Evolutionary conservation across 345 rosid species (phyloP), one percentile per base, ranked within the genome.

Genomic region (Iberis pinnata): DNA sequence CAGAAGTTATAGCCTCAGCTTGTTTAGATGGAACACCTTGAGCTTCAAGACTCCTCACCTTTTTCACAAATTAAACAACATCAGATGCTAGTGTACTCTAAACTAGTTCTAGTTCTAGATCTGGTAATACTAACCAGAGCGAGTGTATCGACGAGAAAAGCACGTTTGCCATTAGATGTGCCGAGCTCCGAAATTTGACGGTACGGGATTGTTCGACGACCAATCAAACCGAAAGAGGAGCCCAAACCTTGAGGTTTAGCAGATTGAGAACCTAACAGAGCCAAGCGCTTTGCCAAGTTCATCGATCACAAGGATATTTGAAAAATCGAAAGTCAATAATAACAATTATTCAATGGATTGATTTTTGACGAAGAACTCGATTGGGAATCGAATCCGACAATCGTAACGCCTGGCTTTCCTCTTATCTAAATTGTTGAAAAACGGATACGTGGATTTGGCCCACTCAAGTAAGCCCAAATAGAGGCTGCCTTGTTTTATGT

Each of bases 61-160:
- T 55, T 36, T n/a, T n/a, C n/a, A n/a, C n/a, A n/a, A n/a, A n/a
- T n/a, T n/a, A n/a, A n/a, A n/a, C n/a, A n/a, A n/a, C n/a, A n/a
- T n/a, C n/a, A n/a, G n/a, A n/a, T n/a, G n/a, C n/a, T n/a, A n/a
- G n/a, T n/a, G n/a, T n/a, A n/a, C n/a, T n/a, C n/a, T n/a, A n/a
- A n/a, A n/a, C n/a, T n/a, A n/a, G n/a, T n/a, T n/a, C 10, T 32
- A 16, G 6, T 16, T 42, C 25, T 27, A 56, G 57, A 63, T 49
- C 55, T 39, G 25, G 1, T 20, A 42, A 6, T 11, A 1, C 58
- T 78, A 77, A 86, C 97, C 81, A 93, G 70, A 58, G 86, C 94
- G 73, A 88, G 67, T n/a, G 99, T 93, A 55, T 88, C 90, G 13
- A 93, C 97, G 43, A 86, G 95, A 60, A 83, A 93, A 0, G 94